These are phyloP conservation scores for Aspergillus cristatus DNA, from an alignment of 495 filamentous ascomycete species.

Conservation along the genomic window DNA sequence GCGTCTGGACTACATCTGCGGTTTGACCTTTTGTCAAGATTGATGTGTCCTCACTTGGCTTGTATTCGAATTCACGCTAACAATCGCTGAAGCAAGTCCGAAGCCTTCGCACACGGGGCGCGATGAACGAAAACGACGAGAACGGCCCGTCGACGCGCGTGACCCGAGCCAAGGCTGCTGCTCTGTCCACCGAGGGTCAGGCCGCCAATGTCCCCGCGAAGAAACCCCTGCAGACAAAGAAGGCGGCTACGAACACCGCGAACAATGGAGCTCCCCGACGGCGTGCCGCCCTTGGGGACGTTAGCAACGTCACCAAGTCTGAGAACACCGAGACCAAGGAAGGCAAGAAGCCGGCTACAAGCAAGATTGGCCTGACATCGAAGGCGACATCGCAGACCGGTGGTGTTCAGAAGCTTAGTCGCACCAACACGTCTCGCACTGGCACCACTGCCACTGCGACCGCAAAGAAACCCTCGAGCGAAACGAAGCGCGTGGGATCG, in stretches of 20 bases:
- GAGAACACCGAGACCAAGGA: conserved; percentile 52
- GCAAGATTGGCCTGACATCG: conserved; percentile 57
- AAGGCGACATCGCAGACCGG: conserved; percentile 64
- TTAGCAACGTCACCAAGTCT: conserved; percentile 85
- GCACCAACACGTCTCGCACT: conserved; percentile 55
- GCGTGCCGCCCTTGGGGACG: conserved; percentile 78
- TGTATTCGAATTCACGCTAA: conserved; percentile 1
- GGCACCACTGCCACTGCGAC: conserved; percentile 46
- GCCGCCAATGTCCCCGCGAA: conserved; percentile 48
- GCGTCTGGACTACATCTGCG: too few species aligned
- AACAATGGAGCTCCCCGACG: conserved; percentile 44
- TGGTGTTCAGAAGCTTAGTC: conserved; percentile 70
- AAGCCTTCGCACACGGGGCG: conserved; percentile 50
- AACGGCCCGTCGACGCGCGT: conserved; percentile 70
- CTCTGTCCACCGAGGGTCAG: conserved; percentile 47
- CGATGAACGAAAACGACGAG: conserved; percentile 92
- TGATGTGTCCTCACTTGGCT: neutral
- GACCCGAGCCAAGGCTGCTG: conserved; percentile 78
- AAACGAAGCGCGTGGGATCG: conserved; percentile 59
- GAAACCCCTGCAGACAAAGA: conserved; percentile 69
- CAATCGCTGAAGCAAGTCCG: conserved; percentile 37
- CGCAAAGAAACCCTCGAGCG: conserved; percentile 49
- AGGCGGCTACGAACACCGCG: conserved; percentile 46
- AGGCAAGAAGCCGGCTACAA: conserved; percentile 58
- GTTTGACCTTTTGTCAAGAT: too few species aligned